These are phyloP conservation scores for Leptodermis oblonga DNA, from an alignment of 257 asterid genomes.

Conservation along the genomic window DNA sequence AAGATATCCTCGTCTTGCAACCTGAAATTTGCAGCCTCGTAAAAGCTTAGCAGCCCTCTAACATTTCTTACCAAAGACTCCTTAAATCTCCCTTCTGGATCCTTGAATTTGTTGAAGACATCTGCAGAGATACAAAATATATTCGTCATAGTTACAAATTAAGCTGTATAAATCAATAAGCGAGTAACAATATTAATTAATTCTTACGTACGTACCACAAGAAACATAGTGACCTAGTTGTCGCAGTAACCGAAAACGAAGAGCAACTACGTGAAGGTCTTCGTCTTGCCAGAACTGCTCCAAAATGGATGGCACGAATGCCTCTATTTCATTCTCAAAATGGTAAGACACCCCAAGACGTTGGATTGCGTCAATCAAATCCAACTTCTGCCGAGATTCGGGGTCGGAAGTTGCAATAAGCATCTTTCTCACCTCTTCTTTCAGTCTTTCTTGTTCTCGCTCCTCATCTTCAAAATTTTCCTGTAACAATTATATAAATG, in stretches of 20 bases:
- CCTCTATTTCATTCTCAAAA: conserved; percentile 18
- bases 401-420: not conserved
- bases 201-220: not conserved
- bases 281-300: not conserved
- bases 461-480: not conserved
- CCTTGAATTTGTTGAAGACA: conserved; percentile 23
- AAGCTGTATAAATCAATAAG: not conserved
- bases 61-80: conserved; percentile 6
- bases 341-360: conserved; percentile 29
- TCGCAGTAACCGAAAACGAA: conserved; percentile 20
- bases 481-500: too few species aligned
- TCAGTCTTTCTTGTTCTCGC: not conserved
- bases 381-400: not conserved
- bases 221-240: conserved; percentile 18
- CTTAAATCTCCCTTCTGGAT: conserved; percentile 21
- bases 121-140: not conserved
- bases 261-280: conserved; percentile 11
- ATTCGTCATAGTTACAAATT: too few species aligned
- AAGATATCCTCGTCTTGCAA: conserved; percentile 26
- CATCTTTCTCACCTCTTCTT: conserved; percentile 7
- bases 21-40: conserved; percentile 29
- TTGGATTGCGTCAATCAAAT: conserved; percentile 8
- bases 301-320: not conserved
- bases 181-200: too few species aligned
- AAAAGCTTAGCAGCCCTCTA: conserved; percentile 26